Conservation (phyloP, 805 yeast genomes). For the Clavispora asparagi region DNA sequence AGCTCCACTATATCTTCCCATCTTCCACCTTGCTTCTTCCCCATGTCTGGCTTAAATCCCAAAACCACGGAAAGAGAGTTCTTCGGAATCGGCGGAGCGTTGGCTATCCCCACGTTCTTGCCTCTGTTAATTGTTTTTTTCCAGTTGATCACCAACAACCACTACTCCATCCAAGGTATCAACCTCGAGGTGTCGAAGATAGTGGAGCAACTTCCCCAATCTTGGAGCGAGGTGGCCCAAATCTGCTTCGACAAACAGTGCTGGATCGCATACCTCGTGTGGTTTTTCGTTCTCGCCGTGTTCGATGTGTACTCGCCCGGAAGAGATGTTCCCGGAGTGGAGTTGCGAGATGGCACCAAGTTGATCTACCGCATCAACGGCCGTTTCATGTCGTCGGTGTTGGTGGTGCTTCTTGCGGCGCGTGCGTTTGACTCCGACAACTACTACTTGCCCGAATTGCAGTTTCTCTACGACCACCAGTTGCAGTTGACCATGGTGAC, state of each 20-base stretch:
- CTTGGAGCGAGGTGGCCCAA: constrained; percentile 17
- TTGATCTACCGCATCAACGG: constrained; percentile 84
- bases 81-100: constrained; percentile 71
- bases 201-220: constrained; percentile 28
- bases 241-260: constrained; percentile 41
- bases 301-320: constrained; percentile 72
- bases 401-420: constrained; percentile 36
- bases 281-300: constrained; percentile 66
- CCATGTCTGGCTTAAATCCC: constrained; percentile 53
- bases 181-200: constrained; percentile 38
- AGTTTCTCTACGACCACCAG: constrained; percentile 65
- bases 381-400: constrained; percentile 42
- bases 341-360: constrained; percentile 68
- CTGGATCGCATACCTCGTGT: constrained; percentile 61
- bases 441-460: constrained; percentile 71
- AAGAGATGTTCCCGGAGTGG: constrained; percentile 54
- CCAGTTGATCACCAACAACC: constrained; percentile 57
- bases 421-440: constrained; percentile 46
- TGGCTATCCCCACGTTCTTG: constrained; percentile 57
- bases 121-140: constrained; percentile 60
- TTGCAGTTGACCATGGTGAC: constrained; percentile 60
- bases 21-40: no score
- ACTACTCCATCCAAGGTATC: constrained; percentile 48
- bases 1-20: no score
- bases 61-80: constrained; percentile 68